phyloP scores from a whole-genome alignment of 345 rosid genomes.

The Sonneratia caseolaris region DNA sequence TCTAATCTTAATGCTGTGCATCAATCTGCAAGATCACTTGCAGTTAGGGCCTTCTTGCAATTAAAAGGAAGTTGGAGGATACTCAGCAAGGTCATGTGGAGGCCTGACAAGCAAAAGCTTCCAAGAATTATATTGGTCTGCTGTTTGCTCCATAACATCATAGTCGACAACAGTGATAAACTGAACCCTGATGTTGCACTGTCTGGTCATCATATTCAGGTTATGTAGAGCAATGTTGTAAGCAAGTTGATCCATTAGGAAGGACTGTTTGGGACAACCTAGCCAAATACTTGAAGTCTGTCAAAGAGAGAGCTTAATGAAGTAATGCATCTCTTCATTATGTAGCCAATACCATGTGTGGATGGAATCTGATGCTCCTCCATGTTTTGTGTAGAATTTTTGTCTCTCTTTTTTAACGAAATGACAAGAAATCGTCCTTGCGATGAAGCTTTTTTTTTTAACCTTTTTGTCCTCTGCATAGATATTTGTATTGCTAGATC shows the following conservation, averaged over 20 bases:
- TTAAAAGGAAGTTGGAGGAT: slow-evolving; percentile 92
- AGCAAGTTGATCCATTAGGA: slow-evolving; percentile 55
- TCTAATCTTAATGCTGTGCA: slow-evolving; percentile 42
- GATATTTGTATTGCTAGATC: too few relatives aligned
- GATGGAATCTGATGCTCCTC: neutral
- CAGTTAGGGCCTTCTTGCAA: slow-evolving; percentile 61
- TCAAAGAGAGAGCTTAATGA: slow-evolving; percentile 11
- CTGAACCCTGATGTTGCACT: slow-evolving; percentile 60
- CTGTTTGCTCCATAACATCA: slow-evolving; percentile 79
- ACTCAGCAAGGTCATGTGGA: slow-evolving; percentile 91
- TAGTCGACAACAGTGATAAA: slow-evolving; percentile 64
- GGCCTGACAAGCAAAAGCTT: slow-evolving; percentile 82
- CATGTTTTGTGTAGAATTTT: too few relatives aligned
- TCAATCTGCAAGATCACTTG: slow-evolving; percentile 56
- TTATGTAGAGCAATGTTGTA: slow-evolving; percentile 51
- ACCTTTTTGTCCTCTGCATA: too few relatives aligned
- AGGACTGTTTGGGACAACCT: slow-evolving; percentile 41
- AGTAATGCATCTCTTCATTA: slow-evolving; percentile 5
- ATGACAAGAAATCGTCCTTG: too few relatives aligned
- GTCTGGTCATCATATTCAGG: slow-evolving; percentile 57
- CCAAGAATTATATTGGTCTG: slow-evolving; percentile 84
- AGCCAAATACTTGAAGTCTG: slow-evolving; percentile 35
- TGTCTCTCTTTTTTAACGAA: too few relatives aligned
- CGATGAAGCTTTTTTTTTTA: too few relatives aligned
- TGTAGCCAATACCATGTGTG: neutral